Evolutionary conservation across 2,329 filamentous ascomycete species (phyloP).

Genomic region (Hypoxylon sp.): DNA sequence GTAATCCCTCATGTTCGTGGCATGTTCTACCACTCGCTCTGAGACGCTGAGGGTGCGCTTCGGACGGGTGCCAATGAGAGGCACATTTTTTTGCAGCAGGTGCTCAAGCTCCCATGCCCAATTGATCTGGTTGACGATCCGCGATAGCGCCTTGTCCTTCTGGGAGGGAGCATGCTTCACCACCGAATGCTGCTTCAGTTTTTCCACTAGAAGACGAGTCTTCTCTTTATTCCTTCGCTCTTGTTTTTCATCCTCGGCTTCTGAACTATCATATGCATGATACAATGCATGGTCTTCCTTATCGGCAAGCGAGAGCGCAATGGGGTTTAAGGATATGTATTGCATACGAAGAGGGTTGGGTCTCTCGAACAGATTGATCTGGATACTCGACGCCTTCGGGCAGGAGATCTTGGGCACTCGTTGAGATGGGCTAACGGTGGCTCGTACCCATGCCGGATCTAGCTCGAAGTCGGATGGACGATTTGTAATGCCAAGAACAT

Average conservation of each 20-base stretch:
- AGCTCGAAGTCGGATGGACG: conserved; percentile 65
- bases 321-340: conserved; percentile 92
- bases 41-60: conserved; percentile 92
- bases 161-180: conserved; percentile 80
- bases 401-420: conserved; percentile 81
- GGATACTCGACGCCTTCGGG: conserved; percentile 79
- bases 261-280: conserved; percentile 65
- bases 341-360: conserved; percentile 92
- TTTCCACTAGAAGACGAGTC: conserved; percentile 80
- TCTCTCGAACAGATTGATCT: conserved; percentile 90
- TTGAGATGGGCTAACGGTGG: conserved; percentile 66
- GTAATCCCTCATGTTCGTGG: conserved; percentile 85
- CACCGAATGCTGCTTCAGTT: conserved; percentile 90
- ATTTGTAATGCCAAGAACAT: conserved; percentile 89
- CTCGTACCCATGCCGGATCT: conserved; percentile 79
- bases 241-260: conserved; percentile 80
- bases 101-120: conserved; percentile 92
- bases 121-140: conserved; percentile 93
- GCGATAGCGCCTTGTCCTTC: conserved; percentile 85
- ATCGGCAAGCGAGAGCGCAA: conserved; percentile 86
- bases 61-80: conserved; percentile 83
- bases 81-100: conserved; percentile 89
- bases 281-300: conserved; percentile 65
- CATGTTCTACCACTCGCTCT: conserved; percentile 93
- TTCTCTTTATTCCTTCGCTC: conserved; percentile 71